Evolutionary conservation across 148 eudicot species (phyloP), one percentile per base, ranked within the genome.

Genomic region (Nyssa sinensis): DNA sequence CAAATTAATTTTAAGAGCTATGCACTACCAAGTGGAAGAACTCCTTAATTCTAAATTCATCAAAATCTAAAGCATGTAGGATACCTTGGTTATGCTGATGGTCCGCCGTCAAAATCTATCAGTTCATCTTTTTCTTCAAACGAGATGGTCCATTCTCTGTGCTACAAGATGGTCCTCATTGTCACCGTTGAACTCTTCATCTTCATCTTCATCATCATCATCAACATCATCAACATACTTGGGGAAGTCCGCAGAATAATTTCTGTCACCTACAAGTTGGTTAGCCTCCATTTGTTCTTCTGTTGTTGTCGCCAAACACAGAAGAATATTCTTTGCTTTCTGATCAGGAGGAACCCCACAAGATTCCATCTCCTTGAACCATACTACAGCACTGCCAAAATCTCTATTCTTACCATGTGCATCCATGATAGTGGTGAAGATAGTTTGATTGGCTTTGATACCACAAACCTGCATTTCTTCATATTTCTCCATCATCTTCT

Each of bases 351-450:
- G 78, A 72, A 89, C 86, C 32, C 91, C 90, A 66, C 80, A 78
- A 78, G 86, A 73, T 69, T 83, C 88, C 98, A 94, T 94, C 81
- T 94, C 97, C 78, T 88, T 90, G 86, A 75, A 94, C 98, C 98
- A 94, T 79, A 83, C 71, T 41, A 90, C 87, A 11, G 97, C 97
- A 69, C 88, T 86, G 61, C 75, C 91, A 73, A 94, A 94, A 83
- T 88, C 97, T 41, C 44, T 80, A 70, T 81, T 92, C 87, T 81
- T 94, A 41, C 98, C 98, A 76, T 90, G 76, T 33, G 97, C 96
- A 55, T 94, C 98, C 98, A 94, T 94, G 74, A 94, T 86, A 0
- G 96, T 92, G 17, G 98, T 94, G 73, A 83, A 85, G 65, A 94
- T 79, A 11, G 90, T 89, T 67, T 93, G 86, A 70, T 94, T 94